A percentile compares a stretch with the other conserved stretches of the same genome.
These are phyloP conservation scores for Hypomontagnella submonticulosa DNA, from an alignment of 495 filamentous ascomycete species.

Conservation along the genomic window DNA sequence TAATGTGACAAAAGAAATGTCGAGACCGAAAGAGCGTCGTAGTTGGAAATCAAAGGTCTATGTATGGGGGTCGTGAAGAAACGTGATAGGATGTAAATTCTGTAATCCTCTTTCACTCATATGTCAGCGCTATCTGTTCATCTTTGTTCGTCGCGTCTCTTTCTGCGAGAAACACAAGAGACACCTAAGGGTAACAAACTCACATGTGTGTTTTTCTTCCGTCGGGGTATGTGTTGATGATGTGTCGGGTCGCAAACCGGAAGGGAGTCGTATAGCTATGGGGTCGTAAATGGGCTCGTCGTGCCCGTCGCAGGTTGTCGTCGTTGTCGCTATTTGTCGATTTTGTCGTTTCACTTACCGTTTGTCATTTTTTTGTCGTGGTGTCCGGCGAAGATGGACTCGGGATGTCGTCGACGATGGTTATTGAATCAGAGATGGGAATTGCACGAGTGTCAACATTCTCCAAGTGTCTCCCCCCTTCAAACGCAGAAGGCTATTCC, in stretches of 20 bases:
- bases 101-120: slow-evolving; percentile 22
- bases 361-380: slow-evolving; percentile 22
- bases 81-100: slow-evolving; percentile 3
- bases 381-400: slow-evolving; percentile 37
- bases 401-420: slow-evolving; percentile 36
- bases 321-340: slow-evolving; percentile 26
- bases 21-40: slow-evolving; percentile 15
- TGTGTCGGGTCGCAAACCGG: slow-evolving; percentile 24
- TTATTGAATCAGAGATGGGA: slow-evolving; percentile 20
- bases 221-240: slow-evolving; percentile 10
- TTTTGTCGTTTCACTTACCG: slow-evolving; percentile 41
- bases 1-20: slow-evolving; percentile 38
- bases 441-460: slow-evolving; percentile 41
- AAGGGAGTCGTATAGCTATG: background rate
- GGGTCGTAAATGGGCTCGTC: too few species aligned
- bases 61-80: slow-evolving; percentile 31
- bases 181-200: slow-evolving; percentile 14
- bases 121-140: slow-evolving; percentile 16
- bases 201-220: slow-evolving; percentile 35
- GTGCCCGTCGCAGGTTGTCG: slow-evolving; percentile 11
- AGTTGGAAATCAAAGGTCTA: slow-evolving; percentile 14
- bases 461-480: slow-evolving; percentile 45
- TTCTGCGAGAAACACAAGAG: slow-evolving; percentile 10
- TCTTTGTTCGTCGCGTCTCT: slow-evolving; percentile 34
- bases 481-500: slow-evolving; percentile 29